Conservation (phyloP, 2,329 filamentous ascomycete species). For the Hypoxylon sp. region DNA sequence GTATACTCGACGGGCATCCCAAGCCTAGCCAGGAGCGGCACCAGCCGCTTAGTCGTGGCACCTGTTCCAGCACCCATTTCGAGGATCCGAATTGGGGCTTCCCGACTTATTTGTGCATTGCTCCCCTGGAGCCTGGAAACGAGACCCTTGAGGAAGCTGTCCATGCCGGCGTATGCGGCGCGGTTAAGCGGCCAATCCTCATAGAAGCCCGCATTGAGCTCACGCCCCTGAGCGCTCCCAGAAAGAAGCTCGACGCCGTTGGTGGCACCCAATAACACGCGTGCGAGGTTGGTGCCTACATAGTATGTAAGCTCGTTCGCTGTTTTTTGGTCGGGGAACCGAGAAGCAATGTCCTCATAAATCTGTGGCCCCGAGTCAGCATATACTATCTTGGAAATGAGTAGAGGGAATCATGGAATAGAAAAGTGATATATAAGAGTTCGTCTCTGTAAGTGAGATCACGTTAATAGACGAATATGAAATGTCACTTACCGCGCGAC, state of each 20-base stretch:
- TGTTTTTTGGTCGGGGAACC: slow-evolving; percentile 6
- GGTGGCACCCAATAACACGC: slow-evolving; percentile 42
- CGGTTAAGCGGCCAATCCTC: slow-evolving; percentile 46
- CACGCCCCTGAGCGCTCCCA: slow-evolving; percentile 43
- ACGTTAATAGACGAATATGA: too few relatives aligned
- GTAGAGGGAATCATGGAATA: not conserved
- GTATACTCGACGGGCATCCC: slow-evolving; percentile 49
- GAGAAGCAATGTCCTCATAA: slow-evolving; percentile 7
- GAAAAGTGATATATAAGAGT: too few relatives aligned
- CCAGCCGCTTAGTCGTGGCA: slow-evolving; percentile 44
- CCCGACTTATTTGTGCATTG: not conserved
- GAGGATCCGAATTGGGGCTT: slow-evolving; percentile 13
- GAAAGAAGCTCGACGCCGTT: slow-evolving; percentile 50
- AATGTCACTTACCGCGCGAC: slow-evolving; percentile 10
- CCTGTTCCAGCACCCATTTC: slow-evolving; percentile 8
- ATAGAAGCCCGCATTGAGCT: slow-evolving; percentile 48
- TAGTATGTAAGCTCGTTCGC: slow-evolving; percentile 24
- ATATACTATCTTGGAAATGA: not conserved
- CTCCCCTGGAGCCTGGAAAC: slow-evolving; percentile 7
- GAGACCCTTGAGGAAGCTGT: slow-evolving; percentile 37
- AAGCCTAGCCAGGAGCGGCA: slow-evolving; percentile 38
- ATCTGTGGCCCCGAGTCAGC: slow-evolving; percentile 2
- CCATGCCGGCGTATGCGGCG: slow-evolving; percentile 40
- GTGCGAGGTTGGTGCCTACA: slow-evolving; percentile 35
- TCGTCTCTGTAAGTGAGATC: too few relatives aligned